Evolutionary conservation across 345 rosid genomes (phyloP), one percentile per base, ranked within the genome.

Genomic region (Combretum micranthum): DNA sequence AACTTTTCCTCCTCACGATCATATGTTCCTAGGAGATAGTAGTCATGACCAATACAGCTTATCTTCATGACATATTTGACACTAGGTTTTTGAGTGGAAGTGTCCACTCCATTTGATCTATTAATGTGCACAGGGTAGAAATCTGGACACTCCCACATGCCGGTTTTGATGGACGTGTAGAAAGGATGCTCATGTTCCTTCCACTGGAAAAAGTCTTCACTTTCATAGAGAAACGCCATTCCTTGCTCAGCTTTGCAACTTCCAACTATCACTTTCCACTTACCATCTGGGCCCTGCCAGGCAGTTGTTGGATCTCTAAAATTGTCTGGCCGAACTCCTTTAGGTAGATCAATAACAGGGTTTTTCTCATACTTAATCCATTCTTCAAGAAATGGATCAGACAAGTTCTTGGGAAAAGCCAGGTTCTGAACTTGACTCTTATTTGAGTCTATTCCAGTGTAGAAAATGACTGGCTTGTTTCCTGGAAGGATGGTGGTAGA

Each of bases 281-380:
- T 46, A 25, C 68, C 74, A 56, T 83, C 84, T 14, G 59, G 74
- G 1, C 91, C 75, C 13, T 68, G 56, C 97, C 95, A 89, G 32
- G 90, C n/a, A n/a, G n/a, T n/a, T n/a, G n/a, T n/a, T n/a, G n/a
- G n/a, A n/a, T n/a, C n/a, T n/a, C n/a, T n/a, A 50, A 89, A 89
- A 14, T 82, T 77, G 67, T 77, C 79, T 6, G 84, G 65, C 42
- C 84, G 76, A 22, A 83, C 75, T 13, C 68, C 67, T 22, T 77
- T 62, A 2, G 47, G 44, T 8, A 94, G 86, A 25, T 74, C 50
- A 70, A 85, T 78, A 0, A 83, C 1, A 0, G 97, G 94, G 45
- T 85, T 87, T 19, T 72, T 70, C 3, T 72, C 21, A 0, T 82
- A 78, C 51, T 90, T 90, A 6, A 55, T 43, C 97, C 97, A 90